Conservation (phyloP, 2,329 filamentous ascomycete species). For the Ophiostoma piceae region DNA sequence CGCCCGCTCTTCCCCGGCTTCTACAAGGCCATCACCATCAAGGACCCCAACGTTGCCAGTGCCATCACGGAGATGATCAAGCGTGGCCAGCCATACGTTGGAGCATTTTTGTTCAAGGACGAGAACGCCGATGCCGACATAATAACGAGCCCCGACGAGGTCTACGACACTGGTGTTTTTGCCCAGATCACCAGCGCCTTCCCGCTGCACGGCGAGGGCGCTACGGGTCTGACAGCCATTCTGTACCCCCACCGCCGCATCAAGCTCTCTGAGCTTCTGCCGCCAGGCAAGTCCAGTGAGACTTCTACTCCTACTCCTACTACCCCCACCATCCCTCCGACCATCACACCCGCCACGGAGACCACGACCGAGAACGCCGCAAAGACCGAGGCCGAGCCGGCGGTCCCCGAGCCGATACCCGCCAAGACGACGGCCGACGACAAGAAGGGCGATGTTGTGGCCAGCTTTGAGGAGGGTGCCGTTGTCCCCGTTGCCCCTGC, state of each 20-base stretch:
- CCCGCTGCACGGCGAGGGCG: conserved; percentile 79
- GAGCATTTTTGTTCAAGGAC: conserved; percentile 94
- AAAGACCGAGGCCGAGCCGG: conserved; percentile 47
- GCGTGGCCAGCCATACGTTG: conserved; percentile 92
- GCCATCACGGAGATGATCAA: conserved; percentile 97
- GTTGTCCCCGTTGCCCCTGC: conserved; percentile 43
- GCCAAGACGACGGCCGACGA: conserved; percentile 46
- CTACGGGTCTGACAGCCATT: conserved; percentile 81
- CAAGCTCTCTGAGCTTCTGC: conserved; percentile 76
- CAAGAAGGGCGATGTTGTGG: conserved; percentile 88
- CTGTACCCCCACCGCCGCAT: conserved; percentile 95
- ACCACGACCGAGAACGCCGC: conserved; percentile 40
- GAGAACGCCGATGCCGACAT: conserved; percentile 90
- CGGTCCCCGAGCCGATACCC: conserved; percentile 55
- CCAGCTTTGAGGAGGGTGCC: conserved; percentile 85
- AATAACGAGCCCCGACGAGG: conserved; percentile 83
- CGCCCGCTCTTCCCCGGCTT: conserved; percentile 93
- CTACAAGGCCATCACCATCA: conserved; percentile 97
- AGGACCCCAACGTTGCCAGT: conserved; percentile 81
- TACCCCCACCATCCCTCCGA: neutral
- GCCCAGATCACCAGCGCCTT: conserved; percentile 97
- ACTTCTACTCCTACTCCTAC: neutral
- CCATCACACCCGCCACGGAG: conserved; percentile 29
- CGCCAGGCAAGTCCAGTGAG: conserved; percentile 48
- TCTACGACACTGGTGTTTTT: conserved; percentile 94